These are phyloP conservation scores for Trichoderma afroharzianum DNA, from an alignment of 2,329 filamentous ascomycete genomes.

Conservation along the genomic window DNA sequence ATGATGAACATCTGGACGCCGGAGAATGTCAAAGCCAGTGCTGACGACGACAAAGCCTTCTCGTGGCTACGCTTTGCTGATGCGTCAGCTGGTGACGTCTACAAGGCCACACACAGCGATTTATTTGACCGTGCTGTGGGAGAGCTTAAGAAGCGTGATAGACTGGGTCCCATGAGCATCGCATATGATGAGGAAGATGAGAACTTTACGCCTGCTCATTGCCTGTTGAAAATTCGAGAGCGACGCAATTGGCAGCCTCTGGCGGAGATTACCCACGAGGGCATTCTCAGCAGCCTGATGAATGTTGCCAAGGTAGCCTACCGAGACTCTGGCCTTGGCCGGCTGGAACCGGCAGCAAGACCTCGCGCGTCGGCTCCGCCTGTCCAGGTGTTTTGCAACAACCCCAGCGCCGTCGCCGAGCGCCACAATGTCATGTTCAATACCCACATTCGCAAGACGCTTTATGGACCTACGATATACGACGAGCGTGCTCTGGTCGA, in stretches of 20 bases:
- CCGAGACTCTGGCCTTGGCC: slow-evolving; percentile 65
- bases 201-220: slow-evolving; percentile 67
- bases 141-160: slow-evolving; percentile 51
- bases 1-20: slow-evolving; percentile 89
- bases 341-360: slow-evolving; percentile 76
- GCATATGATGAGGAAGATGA: slow-evolving; percentile 65
- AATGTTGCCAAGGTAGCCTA: slow-evolving; percentile 70
- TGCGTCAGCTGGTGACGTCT: slow-evolving; percentile 68
- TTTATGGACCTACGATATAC: slow-evolving; percentile 63
- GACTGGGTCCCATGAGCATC: slow-evolving; percentile 63
- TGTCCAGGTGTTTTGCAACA: slow-evolving; percentile 73
- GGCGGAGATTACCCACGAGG: slow-evolving; percentile 66
- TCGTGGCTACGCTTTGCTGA: slow-evolving; percentile 90
- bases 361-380: slow-evolving; percentile 82
- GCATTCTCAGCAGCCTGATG: slow-evolving; percentile 70
- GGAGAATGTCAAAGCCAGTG: slow-evolving; percentile 67
- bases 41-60: slow-evolving; percentile 63
- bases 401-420: slow-evolving; percentile 62
- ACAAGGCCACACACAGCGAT: slow-evolving; percentile 63
- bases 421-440: slow-evolving; percentile 78
- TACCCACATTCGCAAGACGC: slow-evolving; percentile 63
- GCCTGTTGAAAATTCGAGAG: slow-evolving; percentile 76
- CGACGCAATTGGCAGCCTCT: slow-evolving; percentile 64
- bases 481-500: slow-evolving; percentile 74
- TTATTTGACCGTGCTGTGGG: slow-evolving; percentile 71